These are phyloP conservation scores for Ceratorhiza oryzae-sativae DNA, from an alignment of 1,284 basidiomycete species.

Conservation along the genomic window DNA sequence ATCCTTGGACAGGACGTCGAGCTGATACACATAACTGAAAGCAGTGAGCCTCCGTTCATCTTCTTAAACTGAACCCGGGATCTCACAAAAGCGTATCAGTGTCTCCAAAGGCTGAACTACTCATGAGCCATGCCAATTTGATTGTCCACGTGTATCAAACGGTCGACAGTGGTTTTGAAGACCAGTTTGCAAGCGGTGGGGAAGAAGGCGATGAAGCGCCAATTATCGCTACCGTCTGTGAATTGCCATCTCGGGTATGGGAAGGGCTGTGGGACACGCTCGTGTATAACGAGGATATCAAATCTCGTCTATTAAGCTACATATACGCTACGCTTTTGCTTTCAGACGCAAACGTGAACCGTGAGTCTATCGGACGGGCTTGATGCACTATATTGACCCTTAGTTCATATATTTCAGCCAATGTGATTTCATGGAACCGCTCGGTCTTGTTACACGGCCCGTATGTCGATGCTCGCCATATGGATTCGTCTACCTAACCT, in stretches of 20 bases:
- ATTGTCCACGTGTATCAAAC: constrained; percentile 90
- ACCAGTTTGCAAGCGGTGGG: constrained; percentile 76
- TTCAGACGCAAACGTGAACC: constrained; percentile 87
- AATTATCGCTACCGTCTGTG: constrained; percentile 72
- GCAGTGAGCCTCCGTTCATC: constrained; percentile 50
- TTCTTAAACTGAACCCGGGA: constrained; percentile 50
- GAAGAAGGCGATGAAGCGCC: constrained; percentile 83
- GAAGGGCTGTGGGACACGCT: constrained; percentile 88
- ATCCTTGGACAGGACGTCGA: constrained; percentile 79
- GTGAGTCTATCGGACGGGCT: constrained; percentile 55
- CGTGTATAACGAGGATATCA: constrained; percentile 90
- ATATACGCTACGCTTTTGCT: constrained; percentile 93
- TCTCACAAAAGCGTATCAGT: constrained; percentile 51
- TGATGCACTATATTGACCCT: constrained; percentile 5
- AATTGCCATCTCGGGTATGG: constrained; percentile 80
- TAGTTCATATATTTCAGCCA: constrained; percentile 59
- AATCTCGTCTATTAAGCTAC: constrained; percentile 87
- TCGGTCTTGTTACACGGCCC: constrained; percentile 95
- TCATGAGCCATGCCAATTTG: constrained; percentile 60
- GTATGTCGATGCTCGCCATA: constrained; percentile 39
- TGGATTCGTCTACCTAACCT: neutral
- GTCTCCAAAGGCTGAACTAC: constrained; percentile 59
- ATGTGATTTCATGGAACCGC: constrained; percentile 94
- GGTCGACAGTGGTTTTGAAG: constrained; percentile 69
- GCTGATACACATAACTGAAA: constrained; percentile 75